Base-by-base conservation (phyloP, 257 asterid genomes). In the Petunia secreta region DNA sequence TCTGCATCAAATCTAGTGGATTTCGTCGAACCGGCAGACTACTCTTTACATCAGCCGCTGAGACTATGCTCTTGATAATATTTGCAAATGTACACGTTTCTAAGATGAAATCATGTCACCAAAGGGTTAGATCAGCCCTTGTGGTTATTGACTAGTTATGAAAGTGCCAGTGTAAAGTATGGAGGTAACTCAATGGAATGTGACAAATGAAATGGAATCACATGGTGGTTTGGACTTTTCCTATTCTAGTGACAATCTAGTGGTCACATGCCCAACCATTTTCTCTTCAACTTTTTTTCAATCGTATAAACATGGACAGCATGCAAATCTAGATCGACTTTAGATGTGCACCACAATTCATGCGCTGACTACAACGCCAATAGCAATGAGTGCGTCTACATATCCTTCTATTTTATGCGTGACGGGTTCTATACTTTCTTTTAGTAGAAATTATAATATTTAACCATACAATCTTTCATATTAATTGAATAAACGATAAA, bases 211-310 rank as follows among this genome's bases (percentile, higher is more conserved):
- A 69, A n/a, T 46, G 58, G 58, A 69, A 46, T 69, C 76, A 69
- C 76, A 69, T 69, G 76, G 76, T 1, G 5, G 8, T 46, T 46
- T 69, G 76, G 76, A 69, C 16, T 69, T 69, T 46, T 69, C 41
- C 10, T 4, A 2, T 69, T 69, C 58, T 8, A 68, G 40, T 68
- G 75, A 43, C 75, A 68, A 68, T 44, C 44, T 46, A 44, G 76
- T 25, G 76, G 76, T 69, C 76, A 69, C 76, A 69, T 69, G 76
- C 58, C 10, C 16, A 69, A 69, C 76, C 58, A 69, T 69, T 69
- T 69, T 69, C 76, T 69, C 5, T 25, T 69, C 76, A 9, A 69
- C 58, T 2, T 8, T 44, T 44, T 0, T 6, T n/a, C 4, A 8
- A 46, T 46, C n/a, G 58, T 68, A 44, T 68, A 44, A 13, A 8